A percentile compares a stretch with the other conserved stretches of the same genome.
These are phyloP conservation scores for Ustilago lituana DNA, from an alignment of 1,284 basidiomycete genomes.

Conservation along the genomic window DNA sequence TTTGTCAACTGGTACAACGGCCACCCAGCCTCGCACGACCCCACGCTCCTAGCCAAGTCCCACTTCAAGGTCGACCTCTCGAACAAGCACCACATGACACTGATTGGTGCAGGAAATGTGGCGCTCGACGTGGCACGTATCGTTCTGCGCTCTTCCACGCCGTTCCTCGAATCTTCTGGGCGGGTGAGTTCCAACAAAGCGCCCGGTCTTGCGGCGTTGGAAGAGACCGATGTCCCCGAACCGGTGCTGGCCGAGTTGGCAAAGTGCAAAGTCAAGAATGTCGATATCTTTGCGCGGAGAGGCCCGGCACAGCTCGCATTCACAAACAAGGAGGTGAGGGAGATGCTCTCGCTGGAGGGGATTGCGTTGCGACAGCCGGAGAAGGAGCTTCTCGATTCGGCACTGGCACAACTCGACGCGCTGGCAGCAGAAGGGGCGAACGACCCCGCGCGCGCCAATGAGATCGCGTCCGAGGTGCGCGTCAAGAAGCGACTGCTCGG, in stretches of 20 bases:
- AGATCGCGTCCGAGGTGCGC: slow-evolving; percentile 59
- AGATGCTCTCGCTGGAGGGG: slow-evolving; percentile 82
- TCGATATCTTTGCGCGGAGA: slow-evolving; percentile 84
- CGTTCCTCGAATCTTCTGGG: slow-evolving; percentile 31
- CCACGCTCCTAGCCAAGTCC: slow-evolving; percentile 1
- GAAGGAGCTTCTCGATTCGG: slow-evolving; percentile 63
- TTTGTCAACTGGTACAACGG: slow-evolving; percentile 98
- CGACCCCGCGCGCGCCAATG: slow-evolving; percentile 10
- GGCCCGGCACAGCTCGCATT: slow-evolving; percentile 91
- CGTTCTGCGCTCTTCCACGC: slow-evolving; percentile 72
- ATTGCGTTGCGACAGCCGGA: slow-evolving; percentile 73
- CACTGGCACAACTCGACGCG: slow-evolving; percentile 55
- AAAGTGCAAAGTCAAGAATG: slow-evolving; percentile 75
- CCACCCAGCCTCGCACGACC: slow-evolving; percentile 74
- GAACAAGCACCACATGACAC: slow-evolving; percentile 74
- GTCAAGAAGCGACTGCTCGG: slow-evolving; percentile 71
- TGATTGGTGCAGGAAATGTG: slow-evolving; percentile 96
- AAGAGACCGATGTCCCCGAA: slow-evolving; percentile 81
- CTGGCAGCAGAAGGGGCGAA: slow-evolving; percentile 25
- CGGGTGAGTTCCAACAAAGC: slow-evolving; percentile 30
- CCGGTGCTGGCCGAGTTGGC: slow-evolving; percentile 78
- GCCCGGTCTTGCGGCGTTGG: slow-evolving; percentile 72
- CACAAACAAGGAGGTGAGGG: slow-evolving; percentile 92
- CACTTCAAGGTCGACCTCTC: slow-evolving; percentile 71
- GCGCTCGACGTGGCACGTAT: slow-evolving; percentile 92